Base-by-base conservation (phyloP, 257 asterid species). In the Plantago major region DNA sequence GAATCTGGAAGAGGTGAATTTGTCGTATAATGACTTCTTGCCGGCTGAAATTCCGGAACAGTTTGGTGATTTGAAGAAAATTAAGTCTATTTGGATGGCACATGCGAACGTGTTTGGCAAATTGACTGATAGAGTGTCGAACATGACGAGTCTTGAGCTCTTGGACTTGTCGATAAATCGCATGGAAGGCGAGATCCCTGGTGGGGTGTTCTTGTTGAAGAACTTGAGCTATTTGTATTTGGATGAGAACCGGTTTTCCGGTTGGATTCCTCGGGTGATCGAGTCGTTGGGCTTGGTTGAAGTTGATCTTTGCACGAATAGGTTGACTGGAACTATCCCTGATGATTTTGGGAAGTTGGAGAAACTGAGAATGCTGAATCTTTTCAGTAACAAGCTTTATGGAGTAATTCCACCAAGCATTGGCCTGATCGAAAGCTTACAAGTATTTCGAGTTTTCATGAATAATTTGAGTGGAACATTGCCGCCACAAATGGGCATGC, bases 401-500 rank as follows among this genome's bases (percentile, higher is more conserved):
- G 99, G 96, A 10, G 81, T 74, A 62, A 15, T 92, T 17, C 95
- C 99, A 9, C 73, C 50, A 61, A 73, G 82, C 55, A 72, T 92
- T 13, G 95, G 90, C 58, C 68, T 38, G 18, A 63, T 84, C 17
- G 87, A 84, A 28, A 71, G 58, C 69, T 62, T 92, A 55, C 70
- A 52, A 68, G 61, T 0, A 51, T 77, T 92, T 19, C 69, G 78
- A 45, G 71, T 81, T 60, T 92, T 82, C 67, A 60, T 52, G 18
- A 92, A 92, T 13, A 78, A 73, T 16, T 50, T 92, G 64, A 82
- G 70, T 53, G 97, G 98, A 5, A 33, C 17, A 11, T 58, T 92
- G 59, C 98, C 98, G 8, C 84, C 85, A 13, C 83, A 73, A 15
- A 44, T 92, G 58, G 98, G 98, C 49, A 72, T 55, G 49, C 76